Evolutionary conservation across 2,329 filamentous ascomycete genomes (phyloP).

Genomic region (Fusarium proliferatum): DNA sequence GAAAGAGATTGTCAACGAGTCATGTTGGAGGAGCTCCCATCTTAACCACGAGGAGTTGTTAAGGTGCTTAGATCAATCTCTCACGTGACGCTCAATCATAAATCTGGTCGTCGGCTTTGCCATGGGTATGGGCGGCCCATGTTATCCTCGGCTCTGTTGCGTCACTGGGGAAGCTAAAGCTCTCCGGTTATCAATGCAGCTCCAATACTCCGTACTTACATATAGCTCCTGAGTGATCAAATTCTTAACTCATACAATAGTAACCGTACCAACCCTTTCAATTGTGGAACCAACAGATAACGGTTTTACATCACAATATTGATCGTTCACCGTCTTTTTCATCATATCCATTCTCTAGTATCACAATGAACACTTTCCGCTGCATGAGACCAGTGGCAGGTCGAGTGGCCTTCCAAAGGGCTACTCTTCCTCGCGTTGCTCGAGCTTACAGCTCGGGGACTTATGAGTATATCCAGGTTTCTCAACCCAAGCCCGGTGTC

Average conservation of each 20-base stretch:
- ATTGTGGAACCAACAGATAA: background rate
- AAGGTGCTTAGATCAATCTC: background rate
- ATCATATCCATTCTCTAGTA: background rate
- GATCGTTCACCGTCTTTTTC: constrained; percentile 2
- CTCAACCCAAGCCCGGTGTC: constrained; percentile 87
- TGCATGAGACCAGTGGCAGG: constrained; percentile 68
- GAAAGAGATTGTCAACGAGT: background rate
- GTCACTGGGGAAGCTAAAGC: constrained; percentile 41
- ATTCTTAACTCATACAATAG: constrained; percentile 11
- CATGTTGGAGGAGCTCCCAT: background rate
- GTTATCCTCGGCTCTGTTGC: constrained; percentile 47
- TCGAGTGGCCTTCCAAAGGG: constrained; percentile 61
- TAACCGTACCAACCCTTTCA: background rate
- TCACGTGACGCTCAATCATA: constrained; percentile 33
- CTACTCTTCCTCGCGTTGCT: constrained; percentile 65
- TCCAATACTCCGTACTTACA: constrained; percentile 5
- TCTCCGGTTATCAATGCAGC: constrained; percentile 15
- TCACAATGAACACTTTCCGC: constrained; percentile 64
- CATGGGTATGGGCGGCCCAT: constrained; percentile 32
- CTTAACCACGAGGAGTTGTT: background rate
- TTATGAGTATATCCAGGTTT: constrained; percentile 87
- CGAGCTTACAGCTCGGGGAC: constrained; percentile 64
- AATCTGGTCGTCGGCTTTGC: constrained; percentile 33
- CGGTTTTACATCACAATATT: background rate
- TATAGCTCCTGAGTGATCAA: constrained; percentile 22